These are phyloP conservation scores for Gossypium arboreum DNA, from an alignment of 345 rosid species.

Conservation along the genomic window DNA sequence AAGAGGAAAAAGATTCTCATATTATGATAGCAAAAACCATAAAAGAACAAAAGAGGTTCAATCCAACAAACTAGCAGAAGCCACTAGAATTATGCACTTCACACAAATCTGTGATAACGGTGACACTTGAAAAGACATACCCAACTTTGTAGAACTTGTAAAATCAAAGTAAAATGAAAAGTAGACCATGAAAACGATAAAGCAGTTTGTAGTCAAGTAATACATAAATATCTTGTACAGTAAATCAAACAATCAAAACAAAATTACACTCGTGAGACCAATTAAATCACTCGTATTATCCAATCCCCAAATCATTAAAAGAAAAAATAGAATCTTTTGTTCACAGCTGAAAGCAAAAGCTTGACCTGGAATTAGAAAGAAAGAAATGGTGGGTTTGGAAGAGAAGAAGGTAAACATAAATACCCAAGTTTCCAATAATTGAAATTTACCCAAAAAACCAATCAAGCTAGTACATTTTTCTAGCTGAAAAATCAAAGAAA, in stretches of 20 bases:
- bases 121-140: background rate
- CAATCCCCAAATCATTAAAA: background rate
- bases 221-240: background rate
- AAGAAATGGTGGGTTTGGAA: background rate
- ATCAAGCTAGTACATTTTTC: background rate
- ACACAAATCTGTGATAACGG: background rate
- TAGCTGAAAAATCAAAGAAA: background rate
- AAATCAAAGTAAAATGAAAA: background rate
- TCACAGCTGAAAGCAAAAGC: background rate
- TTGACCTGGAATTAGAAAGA: background rate
- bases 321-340: background rate
- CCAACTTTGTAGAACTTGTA: background rate
- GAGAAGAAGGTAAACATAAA: background rate
- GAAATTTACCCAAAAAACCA: background rate
- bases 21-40: background rate
- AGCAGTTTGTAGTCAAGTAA: background rate
- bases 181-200: background rate
- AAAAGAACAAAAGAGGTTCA: background rate
- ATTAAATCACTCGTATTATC: background rate
- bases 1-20: background rate
- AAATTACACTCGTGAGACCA: background rate
- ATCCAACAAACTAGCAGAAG: background rate
- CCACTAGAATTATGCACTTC: background rate
- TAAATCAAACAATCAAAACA: background rate
- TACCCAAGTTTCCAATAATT: background rate